Conservation (phyloP, 2,329 filamentous ascomycete genomes). For the Onygenales sp. region DNA sequence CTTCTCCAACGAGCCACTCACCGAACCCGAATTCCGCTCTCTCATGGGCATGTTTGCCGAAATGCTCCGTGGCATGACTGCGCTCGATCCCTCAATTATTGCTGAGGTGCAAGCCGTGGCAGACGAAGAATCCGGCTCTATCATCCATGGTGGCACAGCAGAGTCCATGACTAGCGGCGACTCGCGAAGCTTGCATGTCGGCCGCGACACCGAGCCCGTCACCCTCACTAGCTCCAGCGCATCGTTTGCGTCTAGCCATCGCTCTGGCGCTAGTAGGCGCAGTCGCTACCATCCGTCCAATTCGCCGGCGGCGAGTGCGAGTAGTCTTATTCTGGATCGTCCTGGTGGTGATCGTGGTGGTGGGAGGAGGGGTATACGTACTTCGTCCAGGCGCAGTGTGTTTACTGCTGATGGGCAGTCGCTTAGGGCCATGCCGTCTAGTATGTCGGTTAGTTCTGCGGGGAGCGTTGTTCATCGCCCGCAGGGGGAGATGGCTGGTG, state of each 20-base stretch:
- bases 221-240: not conserved
- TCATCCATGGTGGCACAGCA: not conserved
- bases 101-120: conserved; percentile 19
- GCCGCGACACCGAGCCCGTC: not conserved
- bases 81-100: conserved; percentile 48
- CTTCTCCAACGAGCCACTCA: conserved; percentile 63
- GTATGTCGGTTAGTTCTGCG: conserved; percentile 23
- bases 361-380: conserved; percentile 4
- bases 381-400: conserved; percentile 18
- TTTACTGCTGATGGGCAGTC: conserved; percentile 15
- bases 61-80: conserved; percentile 65
- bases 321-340: conserved; percentile 7
- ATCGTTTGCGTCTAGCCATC: not conserved
- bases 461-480: conserved; percentile 32
- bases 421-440: conserved; percentile 23
- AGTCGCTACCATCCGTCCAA: conserved; percentile 1
- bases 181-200: not conserved
- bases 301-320: not conserved
- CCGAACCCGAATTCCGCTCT: conserved; percentile 60
- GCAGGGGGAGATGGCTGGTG: conserved; percentile 9
- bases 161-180: not conserved
- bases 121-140: not conserved
- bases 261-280: not conserved
- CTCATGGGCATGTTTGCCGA: conserved; percentile 81
- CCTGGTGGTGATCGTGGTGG: conserved; percentile 5